Evolutionary conservation across 495 filamentous ascomycete species (phyloP).

Genomic region (Annulohypoxylon moriforme): DNA sequence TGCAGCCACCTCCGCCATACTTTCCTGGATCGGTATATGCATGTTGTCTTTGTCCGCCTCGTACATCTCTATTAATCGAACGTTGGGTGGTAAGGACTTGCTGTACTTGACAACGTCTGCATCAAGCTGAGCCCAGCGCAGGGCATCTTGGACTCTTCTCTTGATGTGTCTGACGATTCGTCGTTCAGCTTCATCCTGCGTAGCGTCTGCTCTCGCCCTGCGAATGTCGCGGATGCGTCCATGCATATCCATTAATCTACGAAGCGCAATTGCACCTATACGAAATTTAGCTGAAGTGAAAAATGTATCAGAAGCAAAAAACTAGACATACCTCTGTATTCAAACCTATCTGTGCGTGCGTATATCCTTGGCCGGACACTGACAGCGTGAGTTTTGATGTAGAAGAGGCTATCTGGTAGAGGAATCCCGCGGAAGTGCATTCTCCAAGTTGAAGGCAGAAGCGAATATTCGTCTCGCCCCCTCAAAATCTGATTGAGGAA

Average conservation of each 20-base stretch:
- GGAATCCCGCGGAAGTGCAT: constrained; percentile 49
- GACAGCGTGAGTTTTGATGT: constrained; percentile 27
- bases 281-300: constrained; percentile 18
- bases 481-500: constrained; percentile 43
- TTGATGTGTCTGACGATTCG: constrained; percentile 30
- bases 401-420: constrained; percentile 44
- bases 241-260: constrained; percentile 43
- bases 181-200: neutral
- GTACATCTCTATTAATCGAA: constrained; percentile 31
- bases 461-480: constrained; percentile 41
- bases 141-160: constrained; percentile 20
- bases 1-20: constrained; percentile 29
- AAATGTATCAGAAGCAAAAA: too few relatives aligned
- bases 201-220: neutral
- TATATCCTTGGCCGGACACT: constrained; percentile 45
- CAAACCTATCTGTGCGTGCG: constrained; percentile 33
- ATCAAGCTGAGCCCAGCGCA: constrained; percentile 43
- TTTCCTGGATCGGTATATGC: constrained; percentile 31
- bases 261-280: constrained; percentile 41
- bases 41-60: constrained; percentile 18
- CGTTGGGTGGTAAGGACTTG: constrained; percentile 22
- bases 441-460: constrained; percentile 48
- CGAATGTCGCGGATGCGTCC: constrained; percentile 42
- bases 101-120: constrained; percentile 28
- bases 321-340: constrained; percentile 44